Evolutionary conservation across 441 rosid species (phyloP).

Genomic region (Brassica hybrid): DNA sequence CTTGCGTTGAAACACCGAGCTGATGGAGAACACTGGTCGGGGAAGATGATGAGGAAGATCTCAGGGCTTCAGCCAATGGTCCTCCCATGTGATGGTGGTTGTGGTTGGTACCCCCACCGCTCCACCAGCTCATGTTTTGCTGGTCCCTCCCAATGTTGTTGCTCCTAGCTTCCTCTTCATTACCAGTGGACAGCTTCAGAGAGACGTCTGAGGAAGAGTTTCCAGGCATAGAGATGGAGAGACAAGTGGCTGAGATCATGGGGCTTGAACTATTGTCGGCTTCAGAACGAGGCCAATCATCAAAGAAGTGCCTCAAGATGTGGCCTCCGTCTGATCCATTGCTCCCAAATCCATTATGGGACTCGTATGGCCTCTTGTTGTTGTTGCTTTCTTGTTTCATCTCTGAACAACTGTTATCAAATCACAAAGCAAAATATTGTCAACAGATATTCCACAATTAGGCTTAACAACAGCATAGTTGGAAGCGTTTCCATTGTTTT

Average conservation of each 20-base stretch:
- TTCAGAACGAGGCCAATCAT: slow-evolving; percentile 86
- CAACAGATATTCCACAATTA: not conserved
- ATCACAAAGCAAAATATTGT: slow-evolving; percentile 7
- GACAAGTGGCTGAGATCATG: slow-evolving; percentile 56
- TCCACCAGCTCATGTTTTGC: slow-evolving; percentile 62
- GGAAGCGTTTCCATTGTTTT: not conserved
- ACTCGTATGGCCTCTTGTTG: slow-evolving; percentile 52
- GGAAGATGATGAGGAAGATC: slow-evolving; percentile 81
- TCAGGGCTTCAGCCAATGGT: slow-evolving; percentile 84
- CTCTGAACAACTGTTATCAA: slow-evolving; percentile 39
- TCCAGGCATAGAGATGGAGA: slow-evolving; percentile 79
- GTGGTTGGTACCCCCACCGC: slow-evolving; percentile 47
- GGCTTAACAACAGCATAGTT: not conserved
- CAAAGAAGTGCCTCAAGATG: slow-evolving; percentile 78
- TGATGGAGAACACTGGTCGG: slow-evolving; percentile 85
- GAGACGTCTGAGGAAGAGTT: slow-evolving; percentile 77
- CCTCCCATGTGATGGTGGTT: slow-evolving; percentile 73
- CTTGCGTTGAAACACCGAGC: slow-evolving; percentile 44
- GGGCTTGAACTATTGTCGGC: slow-evolving; percentile 51
- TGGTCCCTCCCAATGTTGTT: slow-evolving; percentile 54
- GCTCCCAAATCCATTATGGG: slow-evolving; percentile 35
- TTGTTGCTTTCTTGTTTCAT: slow-evolving; percentile 40
- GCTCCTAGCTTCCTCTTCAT: slow-evolving; percentile 49
- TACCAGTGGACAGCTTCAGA: slow-evolving; percentile 74
- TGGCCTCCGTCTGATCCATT: slow-evolving; percentile 64